A percentile compares a stretch with the other conserved stretches of the same genome.
These are phyloP conservation scores for Astrothelium subdiscretum DNA, from an alignment of 495 filamentous ascomycete species.

Conservation along the genomic window DNA sequence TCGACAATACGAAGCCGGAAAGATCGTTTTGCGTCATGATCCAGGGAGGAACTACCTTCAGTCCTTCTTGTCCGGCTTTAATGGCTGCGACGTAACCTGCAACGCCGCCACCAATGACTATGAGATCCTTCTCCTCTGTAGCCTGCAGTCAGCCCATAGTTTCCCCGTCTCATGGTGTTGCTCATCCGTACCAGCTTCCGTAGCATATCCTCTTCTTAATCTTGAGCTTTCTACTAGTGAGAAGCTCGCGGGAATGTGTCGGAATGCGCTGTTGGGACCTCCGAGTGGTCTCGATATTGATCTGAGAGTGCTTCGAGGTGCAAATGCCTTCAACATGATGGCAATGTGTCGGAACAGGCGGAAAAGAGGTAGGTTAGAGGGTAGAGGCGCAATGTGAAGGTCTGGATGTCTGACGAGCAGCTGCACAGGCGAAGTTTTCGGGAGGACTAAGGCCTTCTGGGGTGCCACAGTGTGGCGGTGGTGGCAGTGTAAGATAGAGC, in stretches of 20 bases:
- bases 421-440: background rate
- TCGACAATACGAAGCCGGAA: background rate
- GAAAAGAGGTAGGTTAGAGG: background rate
- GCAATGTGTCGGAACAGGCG: background rate
- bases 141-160: constrained; percentile 24
- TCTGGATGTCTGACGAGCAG: background rate
- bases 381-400: background rate
- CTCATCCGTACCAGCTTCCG: constrained; percentile 55
- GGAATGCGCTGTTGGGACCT: background rate
- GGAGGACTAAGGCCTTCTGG: background rate
- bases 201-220: constrained; percentile 54
- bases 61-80: constrained; percentile 93
- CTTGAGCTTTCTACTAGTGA: constrained; percentile 12
- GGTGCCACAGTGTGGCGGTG: background rate
- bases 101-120: constrained; percentile 95
- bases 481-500: background rate
- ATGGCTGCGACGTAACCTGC: constrained; percentile 98
- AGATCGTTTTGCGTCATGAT: too few species aligned
- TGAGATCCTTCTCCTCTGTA: constrained; percentile 76
- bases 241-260: constrained; percentile 3
- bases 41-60: constrained; percentile 57
- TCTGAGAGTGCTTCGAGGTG: background rate
- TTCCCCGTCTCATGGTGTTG: background rate
- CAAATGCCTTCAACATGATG: constrained; percentile 2
- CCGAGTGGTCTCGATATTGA: background rate